Evolutionary conservation across 169 alveolate genomes (phyloP), one percentile per base, ranked within the genome.

Genomic region (Neospora caninum): DNA sequence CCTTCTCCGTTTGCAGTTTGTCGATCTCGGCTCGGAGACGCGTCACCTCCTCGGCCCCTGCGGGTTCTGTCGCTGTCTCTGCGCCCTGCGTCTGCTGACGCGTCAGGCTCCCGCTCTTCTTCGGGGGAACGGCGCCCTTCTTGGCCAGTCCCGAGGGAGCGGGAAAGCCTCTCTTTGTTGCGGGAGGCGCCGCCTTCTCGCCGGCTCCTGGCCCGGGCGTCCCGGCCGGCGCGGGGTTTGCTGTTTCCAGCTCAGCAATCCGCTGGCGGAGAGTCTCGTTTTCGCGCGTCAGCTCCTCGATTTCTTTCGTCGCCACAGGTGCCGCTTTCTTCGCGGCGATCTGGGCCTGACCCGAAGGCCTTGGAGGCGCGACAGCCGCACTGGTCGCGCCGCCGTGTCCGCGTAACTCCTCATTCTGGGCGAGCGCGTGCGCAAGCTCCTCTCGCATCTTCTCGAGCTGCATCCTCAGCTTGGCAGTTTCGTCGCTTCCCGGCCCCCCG

Each of bases 361-460:
- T 13, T 13, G 13, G 13, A 49, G 58, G 22, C 13, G 58, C 73
- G 16, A 9, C 73, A 22, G 73, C 73, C n/a, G 73, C 73, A 4
- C 73, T 29, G 4, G 73, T 29, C 13, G 58, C 13, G 58, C 22
- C 58, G 31, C 7, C 34, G 7, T 64, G 73, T 6, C 73, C 34
- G 73, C 73, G 16, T 29, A 64, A 29, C n/a, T 1, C 31, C n/a
- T 64, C 31, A 2, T 78, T 78, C 45, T 78, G 43, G 9, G 7
- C 45, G 13, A 36, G 86, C n/a, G n/a, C 39, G 39, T n/a, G 39
- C 39, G 45, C 49, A 25, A 78, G 86, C 31, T 78, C 86, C 27
- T 78, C 86, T 1, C 42, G 22, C 86, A 78, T n/a, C 42, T 78
- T 78, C 42, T 78, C 86, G n/a, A 78, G 49, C 86, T 78, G 86